Conservation (phyloP, 2,329 filamentous ascomycete species). For the Teratosphaeria nubilosa region DNA sequence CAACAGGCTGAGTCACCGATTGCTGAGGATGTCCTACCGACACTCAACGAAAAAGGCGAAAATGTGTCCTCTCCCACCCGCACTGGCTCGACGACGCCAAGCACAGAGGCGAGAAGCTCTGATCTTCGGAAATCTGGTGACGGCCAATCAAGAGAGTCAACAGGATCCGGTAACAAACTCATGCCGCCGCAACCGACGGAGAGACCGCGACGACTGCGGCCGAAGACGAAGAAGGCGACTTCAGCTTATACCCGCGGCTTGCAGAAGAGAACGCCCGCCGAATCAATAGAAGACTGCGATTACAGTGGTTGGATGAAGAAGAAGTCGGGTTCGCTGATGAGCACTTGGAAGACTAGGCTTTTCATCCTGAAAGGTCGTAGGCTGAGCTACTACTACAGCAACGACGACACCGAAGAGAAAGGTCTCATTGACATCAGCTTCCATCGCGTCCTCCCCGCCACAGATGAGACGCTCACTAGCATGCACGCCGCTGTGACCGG, state of each 20-base stretch:
- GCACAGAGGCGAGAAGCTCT: conserved; percentile 40
- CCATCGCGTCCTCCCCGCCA: conserved; percentile 88
- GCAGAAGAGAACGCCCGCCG: conserved; percentile 66
- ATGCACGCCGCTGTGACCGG: conserved; percentile 87
- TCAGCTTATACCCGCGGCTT: conserved; percentile 87
- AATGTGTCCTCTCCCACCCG: conserved; percentile 55
- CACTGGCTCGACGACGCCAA: conserved; percentile 64
- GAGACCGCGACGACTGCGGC: conserved; percentile 14
- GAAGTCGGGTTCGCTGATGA: conserved; percentile 90
- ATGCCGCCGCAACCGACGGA: conserved; percentile 18
- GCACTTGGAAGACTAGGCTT: conserved; percentile 93
- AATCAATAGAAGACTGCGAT: conserved; percentile 78
- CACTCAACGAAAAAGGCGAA: conserved; percentile 33
- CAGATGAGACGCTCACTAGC: conserved; percentile 81
- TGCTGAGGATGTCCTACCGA: conserved; percentile 15
- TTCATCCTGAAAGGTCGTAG: conserved; percentile 88
- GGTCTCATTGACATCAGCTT: conserved; percentile 96
- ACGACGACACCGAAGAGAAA: conserved; percentile 84
- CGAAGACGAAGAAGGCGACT: conserved; percentile 72
- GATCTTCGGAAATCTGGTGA: conserved; percentile 25
- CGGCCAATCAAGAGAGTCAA: conserved; percentile 31
- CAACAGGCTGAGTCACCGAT: conserved; percentile 17
- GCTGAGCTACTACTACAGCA: conserved; percentile 91
- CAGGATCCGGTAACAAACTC: conserved; percentile 31
- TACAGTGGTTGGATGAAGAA: conserved; percentile 99